Evolutionary conservation across 2,329 filamentous ascomycete genomes (phyloP), one percentile per base, ranked within the genome.

Genomic region (Microdochium trichocladiopsis): DNA sequence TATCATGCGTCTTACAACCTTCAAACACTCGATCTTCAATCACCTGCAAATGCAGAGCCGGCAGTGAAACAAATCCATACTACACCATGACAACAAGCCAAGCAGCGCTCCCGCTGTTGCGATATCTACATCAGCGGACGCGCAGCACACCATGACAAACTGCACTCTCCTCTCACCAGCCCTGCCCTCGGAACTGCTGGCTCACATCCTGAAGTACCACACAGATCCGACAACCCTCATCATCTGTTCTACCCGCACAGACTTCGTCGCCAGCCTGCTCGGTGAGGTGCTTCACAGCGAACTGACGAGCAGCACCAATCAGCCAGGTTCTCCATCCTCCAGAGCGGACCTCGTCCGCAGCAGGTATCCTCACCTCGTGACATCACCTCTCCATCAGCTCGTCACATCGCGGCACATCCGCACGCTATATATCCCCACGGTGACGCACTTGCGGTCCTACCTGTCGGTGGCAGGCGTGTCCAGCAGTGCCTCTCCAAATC

Each of bases 361-460:
- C 49, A 56, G 54, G 47, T 70, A 73, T 59, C 59, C 65, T 9
- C 41, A 45, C 31, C 71, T 90, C 8, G 69, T 89, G 6, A 72
- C 75, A 16, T 80, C 84, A 25, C 84, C 87, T 0, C 79, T 96
- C 14, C 78, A 84, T 51, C 79, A 89, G 56, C 74, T 92, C 25
- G 80, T 85, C 48, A 77, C 80, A 3, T 86, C 89, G 8, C 80
- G 83, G 25, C 82, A 85, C 60, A 78, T 95, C 56, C 82, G 80
- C 51, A 68, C 92, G 9, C 72, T 82, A 33, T 96, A 95, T 69
- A 80, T 83, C 51, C 83, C 89, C 0, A 90, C 87, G 2, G 78
- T 94, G 51, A 83, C 87, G 22, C 84, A 88, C 66, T 79, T 96
- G 6, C 85, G 90, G 51, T 89, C 89, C 33, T 89, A 86, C 61